Evolutionary conservation across 495 filamentous ascomycete species (phyloP).

Genomic region (Penicillium herquei): DNA sequence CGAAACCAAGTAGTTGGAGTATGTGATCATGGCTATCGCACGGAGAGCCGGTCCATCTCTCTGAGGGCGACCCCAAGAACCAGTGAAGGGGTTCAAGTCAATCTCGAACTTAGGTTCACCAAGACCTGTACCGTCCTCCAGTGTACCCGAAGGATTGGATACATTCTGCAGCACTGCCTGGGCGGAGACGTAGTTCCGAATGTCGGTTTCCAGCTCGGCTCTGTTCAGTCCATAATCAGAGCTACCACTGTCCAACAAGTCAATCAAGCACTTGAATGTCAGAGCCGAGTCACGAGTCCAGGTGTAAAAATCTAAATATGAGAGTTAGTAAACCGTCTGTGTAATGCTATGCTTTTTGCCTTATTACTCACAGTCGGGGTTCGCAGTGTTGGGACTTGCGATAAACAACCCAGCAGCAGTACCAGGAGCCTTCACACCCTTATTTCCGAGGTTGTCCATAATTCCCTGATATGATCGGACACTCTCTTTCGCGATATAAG

Average conservation of each 20-base stretch:
- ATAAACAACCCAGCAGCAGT: slow-evolving; percentile 48
- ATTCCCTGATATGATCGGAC: slow-evolving; percentile 29
- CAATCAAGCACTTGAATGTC: slow-evolving; percentile 54
- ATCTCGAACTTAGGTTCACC: slow-evolving; percentile 62
- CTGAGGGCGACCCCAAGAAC: slow-evolving; percentile 62
- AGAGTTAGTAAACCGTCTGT: neutral
- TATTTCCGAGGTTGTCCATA: slow-evolving; percentile 54
- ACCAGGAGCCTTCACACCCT: slow-evolving; percentile 41
- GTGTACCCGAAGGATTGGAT: slow-evolving; percentile 53
- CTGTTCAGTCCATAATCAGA: slow-evolving; percentile 36
- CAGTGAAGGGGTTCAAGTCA: slow-evolving; percentile 52
- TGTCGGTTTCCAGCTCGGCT: slow-evolving; percentile 34
- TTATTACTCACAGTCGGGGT: slow-evolving; percentile 50
- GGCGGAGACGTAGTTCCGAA: slow-evolving; percentile 54
- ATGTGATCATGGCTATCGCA: slow-evolving; percentile 37
- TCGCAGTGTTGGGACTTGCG: slow-evolving; percentile 51
- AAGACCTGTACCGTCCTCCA: slow-evolving; percentile 47
- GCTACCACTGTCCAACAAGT: slow-evolving; percentile 18
- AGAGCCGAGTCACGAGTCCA: slow-evolving; percentile 62
- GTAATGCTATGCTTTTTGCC: neutral
- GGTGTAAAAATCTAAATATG: slow-evolving; percentile 51
- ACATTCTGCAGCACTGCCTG: slow-evolving; percentile 53
- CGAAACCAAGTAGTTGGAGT: slow-evolving; percentile 30
- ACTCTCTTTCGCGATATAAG: slow-evolving; percentile 8
- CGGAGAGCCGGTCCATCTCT: slow-evolving; percentile 55